Percentiles rank a stretch among this genome's conserved stretches.
Evolutionary conservation across 192 early-diverging fungal species (phyloP).

Genomic region (Pilaira anomala): DNA sequence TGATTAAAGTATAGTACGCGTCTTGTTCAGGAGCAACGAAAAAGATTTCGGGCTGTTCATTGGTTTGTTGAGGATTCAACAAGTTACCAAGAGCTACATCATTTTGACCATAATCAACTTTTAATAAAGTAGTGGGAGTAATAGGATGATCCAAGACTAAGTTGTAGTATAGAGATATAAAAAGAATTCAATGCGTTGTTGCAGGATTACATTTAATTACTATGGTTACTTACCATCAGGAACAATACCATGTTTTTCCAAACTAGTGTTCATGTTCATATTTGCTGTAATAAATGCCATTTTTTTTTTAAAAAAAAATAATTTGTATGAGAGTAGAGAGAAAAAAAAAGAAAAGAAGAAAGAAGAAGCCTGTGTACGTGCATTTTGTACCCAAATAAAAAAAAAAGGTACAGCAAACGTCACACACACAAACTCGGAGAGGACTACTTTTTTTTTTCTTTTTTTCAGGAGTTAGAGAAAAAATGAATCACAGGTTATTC

Average conservation of each 20-base stretch:
- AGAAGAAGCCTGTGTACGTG: too few relatives aligned
- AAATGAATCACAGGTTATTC: neutral
- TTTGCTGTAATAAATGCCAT: constrained; percentile 49
- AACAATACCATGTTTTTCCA: constrained; percentile 41
- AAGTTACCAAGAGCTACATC: constrained; percentile 34
- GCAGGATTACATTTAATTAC: neutral
- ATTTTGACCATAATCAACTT: constrained; percentile 19
- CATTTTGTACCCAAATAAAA: neutral
- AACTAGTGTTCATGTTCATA: constrained; percentile 32
- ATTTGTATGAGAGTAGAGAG: neutral
- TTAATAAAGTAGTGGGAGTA: constrained; percentile 10
- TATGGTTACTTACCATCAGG: constrained; percentile 41
- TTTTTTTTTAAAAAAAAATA: constrained; percentile 8
- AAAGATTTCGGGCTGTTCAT: constrained; percentile 12
- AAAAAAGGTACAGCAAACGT: too few relatives aligned
- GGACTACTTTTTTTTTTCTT: too few relatives aligned
- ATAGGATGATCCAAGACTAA: constrained; percentile 8
- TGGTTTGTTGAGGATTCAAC: constrained; percentile 19
- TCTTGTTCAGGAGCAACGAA: constrained; percentile 26
- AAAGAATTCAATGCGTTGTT: neutral
- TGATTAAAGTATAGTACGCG: constrained; percentile 25
- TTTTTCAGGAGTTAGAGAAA: too few relatives aligned
- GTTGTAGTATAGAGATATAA: neutral
- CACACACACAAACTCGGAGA: too few relatives aligned
- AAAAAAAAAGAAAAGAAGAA: neutral